A percentile compares a stretch with the other conserved stretches of the same genome.
Conservation (phyloP, 805 yeast genomes). For the Candida insectalens region DNA sequence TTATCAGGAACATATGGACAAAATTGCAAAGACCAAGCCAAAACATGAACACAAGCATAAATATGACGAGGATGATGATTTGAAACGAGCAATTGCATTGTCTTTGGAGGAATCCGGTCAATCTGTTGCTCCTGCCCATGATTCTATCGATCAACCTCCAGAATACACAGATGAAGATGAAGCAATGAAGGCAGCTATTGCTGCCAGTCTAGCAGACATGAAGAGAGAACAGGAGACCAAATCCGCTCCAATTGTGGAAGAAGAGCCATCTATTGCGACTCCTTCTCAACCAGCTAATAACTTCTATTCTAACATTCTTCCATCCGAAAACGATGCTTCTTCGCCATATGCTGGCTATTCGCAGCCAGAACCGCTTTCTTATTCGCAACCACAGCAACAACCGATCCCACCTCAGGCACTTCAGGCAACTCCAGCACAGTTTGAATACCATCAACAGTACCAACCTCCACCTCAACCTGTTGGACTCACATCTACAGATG, state of each 20-base stretch:
- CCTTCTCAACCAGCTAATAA: not conserved
- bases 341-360: not conserved
- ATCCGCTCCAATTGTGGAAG: not conserved
- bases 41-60: constrained; percentile 11
- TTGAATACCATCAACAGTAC: constrained; percentile 2
- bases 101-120: constrained; percentile 50
- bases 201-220: constrained; percentile 76
- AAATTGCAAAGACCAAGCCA: constrained; percentile 10
- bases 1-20: constrained; percentile 46
- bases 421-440: not conserved
- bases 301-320: constrained; percentile 10
- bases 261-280: not conserved
- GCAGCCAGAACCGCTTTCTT: not conserved
- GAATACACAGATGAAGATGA: constrained; percentile 56
- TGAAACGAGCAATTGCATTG: constrained; percentile 67
- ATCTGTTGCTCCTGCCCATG: constrained; percentile 2
- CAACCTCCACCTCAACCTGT: constrained; percentile 14
- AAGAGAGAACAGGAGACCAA: constrained; percentile 22
- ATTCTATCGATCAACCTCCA: constrained; percentile 3
- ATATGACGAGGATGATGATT: constrained; percentile 61
- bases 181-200: constrained; percentile 89
- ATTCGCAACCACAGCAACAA: not conserved
- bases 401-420: not conserved
- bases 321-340: constrained; percentile 3
- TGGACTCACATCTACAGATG: constrained; percentile 47